Evolutionary conservation across 2,329 filamentous ascomycete species (phyloP), one percentile per base, ranked within the genome.

Genomic region (Diaporthe sp.): DNA sequence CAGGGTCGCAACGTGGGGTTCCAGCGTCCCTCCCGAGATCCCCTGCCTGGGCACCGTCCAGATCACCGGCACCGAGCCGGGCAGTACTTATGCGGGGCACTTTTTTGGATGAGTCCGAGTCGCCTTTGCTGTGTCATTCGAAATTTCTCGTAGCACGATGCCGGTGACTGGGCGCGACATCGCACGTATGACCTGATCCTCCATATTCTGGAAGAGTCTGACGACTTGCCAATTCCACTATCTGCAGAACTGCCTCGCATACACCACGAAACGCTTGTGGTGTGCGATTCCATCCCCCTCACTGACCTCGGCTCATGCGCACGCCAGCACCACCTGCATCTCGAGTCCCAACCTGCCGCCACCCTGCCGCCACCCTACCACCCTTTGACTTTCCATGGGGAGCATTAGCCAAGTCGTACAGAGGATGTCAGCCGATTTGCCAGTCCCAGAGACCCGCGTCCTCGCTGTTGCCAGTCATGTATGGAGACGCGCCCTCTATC

Each of bases 391-490:
- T 53, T 49, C n/a, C 20, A 61, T 55, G 53, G 51, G 42, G 39
- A 53, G 71, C 71, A 37, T 73, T 34, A 57, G 68, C 60, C 53
- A 72, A 37, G 49, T 44, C 28, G 42, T 61, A 55, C 63, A 49
- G 51, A 77, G 20, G 4, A 87, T 87, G 86, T 81, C 80, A 71
- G 76, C 83, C 74, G 84, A 85, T 75, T 81, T 83, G 25, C 87
- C 84, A 49, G 84, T 92, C 53, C 89, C 90, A 49, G 89, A 91
- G 80, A 92, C 91, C 74, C 87, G 87, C 79, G 95, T 98, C 77
- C 89, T 98, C 82, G 95, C 96, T 75, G 91, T 98, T 80, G 95
- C 96, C 83, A 98, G 96, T 86, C 96, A 98, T 96, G 96, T 98
- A 93, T 86, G 93, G 85, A 53, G 75, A 68, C 31, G 68, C 76